phyloP scores from a whole-genome alignment of 306 rosid genomes.

The Trifolium subterraneum region DNA sequence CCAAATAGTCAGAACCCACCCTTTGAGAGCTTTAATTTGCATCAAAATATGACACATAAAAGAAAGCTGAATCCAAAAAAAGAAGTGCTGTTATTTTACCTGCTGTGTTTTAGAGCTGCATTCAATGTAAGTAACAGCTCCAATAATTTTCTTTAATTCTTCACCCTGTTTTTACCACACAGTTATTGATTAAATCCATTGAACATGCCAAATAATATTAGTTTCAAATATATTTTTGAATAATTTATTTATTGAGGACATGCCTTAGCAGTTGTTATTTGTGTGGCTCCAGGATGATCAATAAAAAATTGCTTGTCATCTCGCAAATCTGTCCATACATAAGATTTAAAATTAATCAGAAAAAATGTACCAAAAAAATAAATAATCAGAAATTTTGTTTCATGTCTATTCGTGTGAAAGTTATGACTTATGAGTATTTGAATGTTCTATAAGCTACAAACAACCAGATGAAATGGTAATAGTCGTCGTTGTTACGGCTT shows the following conservation, averaged over 20 bases:
- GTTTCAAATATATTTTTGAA: constrained; percentile 28
- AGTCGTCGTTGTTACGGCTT: too few species aligned
- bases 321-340: constrained; percentile 60
- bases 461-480: not conserved
- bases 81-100: constrained; percentile 47
- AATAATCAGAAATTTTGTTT: not conserved
- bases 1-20: too few species aligned
- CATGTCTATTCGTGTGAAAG: not conserved
- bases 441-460: constrained; percentile 2
- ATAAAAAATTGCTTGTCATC: constrained; percentile 64
- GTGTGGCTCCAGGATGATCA: constrained; percentile 66
- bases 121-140: constrained; percentile 78
- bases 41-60: not conserved
- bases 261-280: constrained; percentile 68
- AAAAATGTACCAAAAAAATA: too few species aligned
- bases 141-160: constrained; percentile 85
- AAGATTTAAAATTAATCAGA: not conserved
- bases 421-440: constrained; percentile 4
- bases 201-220: not conserved
- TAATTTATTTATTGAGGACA: constrained; percentile 17
- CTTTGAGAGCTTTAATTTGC: constrained; percentile 2
- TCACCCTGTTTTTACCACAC: constrained; percentile 66
- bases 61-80: not conserved
- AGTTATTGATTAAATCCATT: constrained; percentile 18
- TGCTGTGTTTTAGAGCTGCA: constrained; percentile 97